Evolutionary conservation across 257 asterid species (phyloP).

Genomic region (Orobanche coerulescens): DNA sequence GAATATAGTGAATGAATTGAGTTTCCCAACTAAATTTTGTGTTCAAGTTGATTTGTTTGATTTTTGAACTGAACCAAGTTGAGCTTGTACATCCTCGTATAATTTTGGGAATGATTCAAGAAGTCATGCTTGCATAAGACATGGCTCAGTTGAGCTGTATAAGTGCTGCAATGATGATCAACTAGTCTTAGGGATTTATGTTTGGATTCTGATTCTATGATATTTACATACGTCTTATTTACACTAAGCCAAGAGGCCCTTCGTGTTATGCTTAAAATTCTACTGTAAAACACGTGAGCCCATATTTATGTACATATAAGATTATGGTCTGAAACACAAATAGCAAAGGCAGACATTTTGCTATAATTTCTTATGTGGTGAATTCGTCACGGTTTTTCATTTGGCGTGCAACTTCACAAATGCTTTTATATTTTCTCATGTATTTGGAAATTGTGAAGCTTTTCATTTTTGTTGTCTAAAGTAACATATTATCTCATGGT

Average conservation of each 20-base stretch:
- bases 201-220: not conserved
- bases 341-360: not conserved
- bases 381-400: not conserved
- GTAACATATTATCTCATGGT: constrained; percentile 16
- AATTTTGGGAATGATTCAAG: not conserved
- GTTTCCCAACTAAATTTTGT: not conserved
- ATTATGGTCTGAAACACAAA: not conserved
- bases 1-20: not conserved
- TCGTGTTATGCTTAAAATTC: not conserved
- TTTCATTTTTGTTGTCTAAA: not conserved
- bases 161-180: not conserved
- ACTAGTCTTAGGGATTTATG: not conserved
- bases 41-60: not conserved
- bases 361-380: not conserved
- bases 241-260: not conserved
- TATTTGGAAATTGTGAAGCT: not conserved
- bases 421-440: not conserved
- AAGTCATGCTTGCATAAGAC: constrained; percentile 1
- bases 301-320: not conserved
- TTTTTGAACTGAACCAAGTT: not conserved
- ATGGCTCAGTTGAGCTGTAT: not conserved
- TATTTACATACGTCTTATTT: not conserved
- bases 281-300: not conserved
- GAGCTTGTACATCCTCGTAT: constrained; percentile 8
- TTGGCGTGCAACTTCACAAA: not conserved